These are phyloP conservation scores for Pulicaria dysenterica DNA, from an alignment of 129 eudicot species.

Conservation along the genomic window DNA sequence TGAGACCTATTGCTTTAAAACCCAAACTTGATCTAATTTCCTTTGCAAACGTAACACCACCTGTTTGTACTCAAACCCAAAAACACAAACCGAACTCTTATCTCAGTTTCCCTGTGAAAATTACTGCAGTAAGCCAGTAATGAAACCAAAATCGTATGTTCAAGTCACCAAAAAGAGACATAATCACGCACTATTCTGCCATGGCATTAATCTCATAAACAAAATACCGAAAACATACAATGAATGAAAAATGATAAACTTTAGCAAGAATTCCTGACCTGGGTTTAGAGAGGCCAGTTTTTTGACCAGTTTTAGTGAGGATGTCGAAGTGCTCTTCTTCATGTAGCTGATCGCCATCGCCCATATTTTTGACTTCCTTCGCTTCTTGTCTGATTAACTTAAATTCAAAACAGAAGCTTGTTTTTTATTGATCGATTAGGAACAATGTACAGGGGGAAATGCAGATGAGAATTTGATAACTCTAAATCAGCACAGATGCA, in stretches of 20 bases:
- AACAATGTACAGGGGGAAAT: too few relatives aligned
- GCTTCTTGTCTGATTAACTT: background rate
- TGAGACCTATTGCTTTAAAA: background rate
- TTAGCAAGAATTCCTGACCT: slow-evolving; percentile 42
- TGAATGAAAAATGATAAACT: background rate
- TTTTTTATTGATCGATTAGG: background rate
- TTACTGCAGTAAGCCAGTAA: background rate
- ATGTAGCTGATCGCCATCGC: slow-evolving; percentile 21
- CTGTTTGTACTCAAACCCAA: background rate
- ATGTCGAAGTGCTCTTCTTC: slow-evolving; percentile 74
- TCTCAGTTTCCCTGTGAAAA: background rate
- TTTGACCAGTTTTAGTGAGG: slow-evolving; percentile 69
- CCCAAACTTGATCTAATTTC: background rate
- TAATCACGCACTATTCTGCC: background rate
- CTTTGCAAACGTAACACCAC: background rate
- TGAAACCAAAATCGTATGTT: background rate
- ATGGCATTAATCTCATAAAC: background rate
- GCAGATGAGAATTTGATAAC: too few relatives aligned
- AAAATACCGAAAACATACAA: background rate
- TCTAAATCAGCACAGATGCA: too few relatives aligned
- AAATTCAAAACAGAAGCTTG: background rate
- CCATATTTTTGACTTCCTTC: slow-evolving; percentile 20
- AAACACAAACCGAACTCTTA: background rate
- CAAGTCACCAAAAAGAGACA: background rate
- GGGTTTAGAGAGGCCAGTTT: slow-evolving; percentile 76